Percentiles rank a stretch among this genome's conserved stretches.
Conservation (phyloP, 768 basidiomycete species). For the Kondoa subrosea region DNA sequence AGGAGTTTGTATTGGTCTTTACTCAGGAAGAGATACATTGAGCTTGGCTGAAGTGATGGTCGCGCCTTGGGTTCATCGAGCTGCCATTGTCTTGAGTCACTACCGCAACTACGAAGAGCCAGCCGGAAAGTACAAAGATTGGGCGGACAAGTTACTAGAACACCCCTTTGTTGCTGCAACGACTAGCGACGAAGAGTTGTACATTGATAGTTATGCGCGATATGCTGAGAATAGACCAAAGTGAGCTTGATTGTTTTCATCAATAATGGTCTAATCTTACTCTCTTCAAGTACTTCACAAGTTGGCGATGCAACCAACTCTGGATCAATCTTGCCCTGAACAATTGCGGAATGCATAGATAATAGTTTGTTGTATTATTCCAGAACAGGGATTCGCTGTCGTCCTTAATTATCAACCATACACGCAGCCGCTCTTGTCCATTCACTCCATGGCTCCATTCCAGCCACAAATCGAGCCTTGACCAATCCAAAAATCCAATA, state of each 20-base stretch:
- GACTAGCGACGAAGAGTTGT: conserved; percentile 20
- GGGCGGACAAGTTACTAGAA: conserved; percentile 6
- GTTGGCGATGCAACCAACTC: not conserved
- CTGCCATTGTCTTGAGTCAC: conserved; percentile 27
- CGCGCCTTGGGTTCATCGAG: conserved; percentile 52
- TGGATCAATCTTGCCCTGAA: not conserved
- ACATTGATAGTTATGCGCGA: conserved; percentile 24
- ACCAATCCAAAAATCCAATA: conserved; percentile 33
- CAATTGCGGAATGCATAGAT: too few relatives aligned
- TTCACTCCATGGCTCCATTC: conserved; percentile 43
- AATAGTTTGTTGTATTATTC: too few relatives aligned
- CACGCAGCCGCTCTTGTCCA: conserved; percentile 32
- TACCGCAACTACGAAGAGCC: conserved; percentile 16
- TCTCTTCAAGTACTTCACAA: not conserved
- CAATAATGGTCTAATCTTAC: not conserved
- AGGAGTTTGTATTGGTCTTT: conserved; percentile 37
- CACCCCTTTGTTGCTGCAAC: conserved; percentile 17
- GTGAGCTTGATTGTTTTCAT: not conserved
- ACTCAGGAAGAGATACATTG: conserved; percentile 41
- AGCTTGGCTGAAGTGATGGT: conserved; percentile 38
- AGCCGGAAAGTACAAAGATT: conserved; percentile 7
- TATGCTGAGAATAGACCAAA: conserved; percentile 29
- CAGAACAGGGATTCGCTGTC: too few relatives aligned
- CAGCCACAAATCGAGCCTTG: conserved; percentile 40
- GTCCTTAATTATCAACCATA: not conserved